Percentiles rank a stretch among this genome's conserved stretches.
These are phyloP conservation scores for Coemansia sp. DNA, from an alignment of 192 early-diverging fungal genomes.

Conservation along the genomic window DNA sequence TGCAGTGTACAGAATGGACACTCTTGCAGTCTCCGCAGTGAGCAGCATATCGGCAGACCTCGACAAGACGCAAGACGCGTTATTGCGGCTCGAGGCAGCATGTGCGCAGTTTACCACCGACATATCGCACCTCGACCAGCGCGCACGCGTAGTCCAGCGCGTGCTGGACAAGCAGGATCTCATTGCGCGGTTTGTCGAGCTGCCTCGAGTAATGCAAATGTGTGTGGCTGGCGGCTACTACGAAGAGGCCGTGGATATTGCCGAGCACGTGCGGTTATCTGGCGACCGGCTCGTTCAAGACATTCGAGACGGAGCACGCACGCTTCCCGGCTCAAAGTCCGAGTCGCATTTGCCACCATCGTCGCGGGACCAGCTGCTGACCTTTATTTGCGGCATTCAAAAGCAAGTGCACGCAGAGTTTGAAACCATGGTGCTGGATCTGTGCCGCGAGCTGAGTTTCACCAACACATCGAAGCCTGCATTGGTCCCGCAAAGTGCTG, in stretches of 20 bases:
- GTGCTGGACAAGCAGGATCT: constrained; percentile 53
- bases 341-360: constrained; percentile 4
- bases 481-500: not conserved
- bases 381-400: constrained; percentile 34
- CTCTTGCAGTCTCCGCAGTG: constrained; percentile 9
- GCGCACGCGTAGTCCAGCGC: constrained; percentile 33
- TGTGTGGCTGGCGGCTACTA: constrained; percentile 52
- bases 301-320: constrained; percentile 35
- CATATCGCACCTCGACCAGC: constrained; percentile 37
- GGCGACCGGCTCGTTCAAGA: constrained; percentile 42
- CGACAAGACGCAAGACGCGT: constrained; percentile 23
- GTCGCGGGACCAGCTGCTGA: constrained; percentile 21
- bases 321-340: constrained; percentile 24
- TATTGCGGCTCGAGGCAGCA: constrained; percentile 30
- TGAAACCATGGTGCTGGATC: constrained; percentile 39
- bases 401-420: constrained; percentile 47
- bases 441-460: constrained; percentile 42
- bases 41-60: constrained; percentile 14
- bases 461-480: constrained; percentile 3
- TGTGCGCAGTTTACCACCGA: constrained; percentile 28
- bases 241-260: constrained; percentile 50
- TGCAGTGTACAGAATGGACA: constrained; percentile 25
- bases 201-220: constrained; percentile 54
- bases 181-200: constrained; percentile 45
- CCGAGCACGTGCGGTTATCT: constrained; percentile 42